A percentile compares a stretch with the other conserved stretches of the same genome.
Conservation (phyloP, 2,329 filamentous ascomycete genomes). For the Claviceps paspali region DNA sequence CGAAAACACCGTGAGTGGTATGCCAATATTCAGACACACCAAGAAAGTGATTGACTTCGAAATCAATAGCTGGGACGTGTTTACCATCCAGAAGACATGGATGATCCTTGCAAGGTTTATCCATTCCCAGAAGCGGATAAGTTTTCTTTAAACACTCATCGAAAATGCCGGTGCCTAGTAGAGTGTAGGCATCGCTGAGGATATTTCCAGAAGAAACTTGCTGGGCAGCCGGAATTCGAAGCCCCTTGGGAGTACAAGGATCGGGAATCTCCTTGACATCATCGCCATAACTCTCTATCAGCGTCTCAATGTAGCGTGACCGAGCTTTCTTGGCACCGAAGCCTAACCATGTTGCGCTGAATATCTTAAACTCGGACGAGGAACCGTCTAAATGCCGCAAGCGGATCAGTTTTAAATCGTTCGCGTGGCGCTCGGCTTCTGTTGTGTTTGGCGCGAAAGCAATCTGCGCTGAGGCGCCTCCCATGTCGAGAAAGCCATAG, state of each 20-base stretch:
- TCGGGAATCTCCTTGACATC: constrained; percentile 60
- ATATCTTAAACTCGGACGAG: constrained; percentile 69
- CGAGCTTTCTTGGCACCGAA: constrained; percentile 95
- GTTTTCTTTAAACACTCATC: constrained; percentile 70
- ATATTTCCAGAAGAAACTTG: constrained; percentile 21
- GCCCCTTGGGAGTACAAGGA: constrained; percentile 71
- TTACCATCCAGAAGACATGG: constrained; percentile 85
- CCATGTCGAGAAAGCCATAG: constrained; percentile 97
- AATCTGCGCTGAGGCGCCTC: constrained; percentile 92
- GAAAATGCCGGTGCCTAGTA: constrained; percentile 78
- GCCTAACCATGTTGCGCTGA: constrained; percentile 91
- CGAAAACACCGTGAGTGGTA: constrained; percentile 89
- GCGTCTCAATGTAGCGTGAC: constrained; percentile 61
- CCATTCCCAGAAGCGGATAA: constrained; percentile 77
- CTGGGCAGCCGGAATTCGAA: constrained; percentile 59
- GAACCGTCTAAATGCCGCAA: constrained; percentile 71
- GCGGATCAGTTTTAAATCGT: constrained; percentile 76
- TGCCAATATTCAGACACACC: constrained; percentile 99
- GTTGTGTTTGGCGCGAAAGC: constrained; percentile 91
- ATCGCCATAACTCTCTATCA: constrained; percentile 51
- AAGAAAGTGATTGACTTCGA: constrained; percentile 92
- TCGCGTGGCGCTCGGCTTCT: constrained; percentile 74
- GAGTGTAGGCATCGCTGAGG: constrained; percentile 26
- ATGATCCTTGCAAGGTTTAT: constrained; percentile 64
- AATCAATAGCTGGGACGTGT: constrained; percentile 90